These are phyloP conservation scores for Thinopyrum elongatum DNA, from an alignment of 176 grass and related monocot species.

Conservation along the genomic window DNA sequence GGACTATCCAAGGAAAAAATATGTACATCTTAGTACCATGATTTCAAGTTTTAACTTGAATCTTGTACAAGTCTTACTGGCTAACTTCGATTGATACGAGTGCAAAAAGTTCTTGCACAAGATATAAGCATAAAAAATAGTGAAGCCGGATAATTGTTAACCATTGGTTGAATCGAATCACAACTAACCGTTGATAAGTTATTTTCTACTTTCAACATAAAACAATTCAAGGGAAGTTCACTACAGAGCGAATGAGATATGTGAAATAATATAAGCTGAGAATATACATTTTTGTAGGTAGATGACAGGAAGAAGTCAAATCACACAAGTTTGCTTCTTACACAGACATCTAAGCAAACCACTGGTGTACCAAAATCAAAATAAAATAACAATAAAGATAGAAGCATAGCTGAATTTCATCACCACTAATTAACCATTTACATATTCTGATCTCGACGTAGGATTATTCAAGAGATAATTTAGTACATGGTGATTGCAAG, in stretches of 20 bases:
- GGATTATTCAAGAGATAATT: constrained; percentile 23
- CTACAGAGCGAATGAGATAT: not conserved
- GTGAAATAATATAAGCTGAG: not conserved
- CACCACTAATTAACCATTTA: constrained; percentile 32
- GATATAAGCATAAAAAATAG: not conserved
- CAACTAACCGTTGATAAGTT: not conserved
- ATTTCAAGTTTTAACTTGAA: not conserved
- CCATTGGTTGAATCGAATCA: not conserved
- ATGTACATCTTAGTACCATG: no score
- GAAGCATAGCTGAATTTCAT: not conserved
- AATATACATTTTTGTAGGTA: constrained; percentile 1
- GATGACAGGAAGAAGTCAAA: not conserved
- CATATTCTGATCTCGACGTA: not conserved
- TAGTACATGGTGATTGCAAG: not conserved
- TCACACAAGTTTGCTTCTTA: not conserved
- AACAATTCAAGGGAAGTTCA: constrained; percentile 5
- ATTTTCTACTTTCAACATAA: not conserved
- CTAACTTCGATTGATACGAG: not conserved
- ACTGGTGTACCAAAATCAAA: not conserved
- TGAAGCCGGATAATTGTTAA: not conserved
- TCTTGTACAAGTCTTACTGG: not conserved
- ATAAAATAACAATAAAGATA: not conserved
- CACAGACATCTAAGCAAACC: not conserved
- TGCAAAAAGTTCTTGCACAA: not conserved
- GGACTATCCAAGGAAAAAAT: no score